These are phyloP conservation scores for Fraxinus nigra DNA, from an alignment of 305 asterid species.

Conservation along the genomic window DNA sequence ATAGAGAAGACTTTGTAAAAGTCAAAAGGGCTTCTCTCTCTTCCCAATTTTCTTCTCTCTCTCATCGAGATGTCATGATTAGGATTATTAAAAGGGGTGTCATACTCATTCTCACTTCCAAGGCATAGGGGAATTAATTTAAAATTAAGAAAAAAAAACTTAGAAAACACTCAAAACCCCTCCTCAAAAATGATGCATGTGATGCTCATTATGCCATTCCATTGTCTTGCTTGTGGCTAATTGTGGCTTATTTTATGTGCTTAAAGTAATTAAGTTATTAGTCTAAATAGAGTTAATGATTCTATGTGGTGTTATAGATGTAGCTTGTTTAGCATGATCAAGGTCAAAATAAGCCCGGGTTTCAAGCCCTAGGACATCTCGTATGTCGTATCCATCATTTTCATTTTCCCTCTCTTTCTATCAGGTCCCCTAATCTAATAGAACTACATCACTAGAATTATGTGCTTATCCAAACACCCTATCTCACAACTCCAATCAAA, in stretches of 20 bases:
- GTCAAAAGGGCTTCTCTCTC: constrained; percentile 30
- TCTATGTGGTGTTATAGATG: constrained; percentile 8
- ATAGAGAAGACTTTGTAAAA: constrained; percentile 17
- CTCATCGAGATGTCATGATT: constrained; percentile 37
- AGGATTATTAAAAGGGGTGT: constrained; percentile 32
- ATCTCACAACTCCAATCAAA: too few species aligned
- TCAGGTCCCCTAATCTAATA: too few species aligned
- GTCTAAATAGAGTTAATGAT: constrained; percentile 17
- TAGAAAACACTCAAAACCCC: constrained; percentile 13
- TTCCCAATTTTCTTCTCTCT: constrained; percentile 13
- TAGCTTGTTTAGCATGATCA: neutral
- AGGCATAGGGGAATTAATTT: constrained; percentile 22
- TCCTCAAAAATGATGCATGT: constrained; percentile 46
- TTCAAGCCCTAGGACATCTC: too few species aligned
- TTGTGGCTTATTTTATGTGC: constrained; percentile 21
- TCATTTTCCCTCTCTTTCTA: too few species aligned
- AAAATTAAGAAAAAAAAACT: neutral
- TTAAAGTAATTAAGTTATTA: constrained; percentile 15
- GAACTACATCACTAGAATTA: too few species aligned
- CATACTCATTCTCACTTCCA: constrained; percentile 37
- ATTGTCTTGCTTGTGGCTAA: constrained; percentile 74
- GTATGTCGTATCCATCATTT: too few species aligned
- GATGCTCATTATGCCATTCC: constrained; percentile 54
- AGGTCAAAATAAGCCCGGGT: too few species aligned
- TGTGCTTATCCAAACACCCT: too few species aligned